These are phyloP conservation scores for Paraphoma sp. DNA, from an alignment of 2,329 filamentous ascomycete species.

Conservation along the genomic window DNA sequence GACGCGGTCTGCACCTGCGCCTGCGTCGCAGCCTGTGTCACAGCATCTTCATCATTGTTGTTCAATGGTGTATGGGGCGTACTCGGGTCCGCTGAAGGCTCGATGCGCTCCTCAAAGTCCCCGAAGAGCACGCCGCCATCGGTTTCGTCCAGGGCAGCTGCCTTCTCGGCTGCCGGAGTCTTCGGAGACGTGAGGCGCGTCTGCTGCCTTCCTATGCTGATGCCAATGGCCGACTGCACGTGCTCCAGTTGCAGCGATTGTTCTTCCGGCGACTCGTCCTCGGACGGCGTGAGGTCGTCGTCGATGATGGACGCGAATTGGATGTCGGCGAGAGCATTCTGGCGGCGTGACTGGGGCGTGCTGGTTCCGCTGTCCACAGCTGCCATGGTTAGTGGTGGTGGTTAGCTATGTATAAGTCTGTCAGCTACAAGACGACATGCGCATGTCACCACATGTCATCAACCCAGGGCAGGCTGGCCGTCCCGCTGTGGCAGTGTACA, in stretches of 20 bases:
- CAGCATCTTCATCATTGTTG: not conserved
- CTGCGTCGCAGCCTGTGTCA: not conserved
- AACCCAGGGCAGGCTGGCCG: conserved; percentile 14
- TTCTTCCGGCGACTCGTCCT: conserved; percentile 48
- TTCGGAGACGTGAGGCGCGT: conserved; percentile 62
- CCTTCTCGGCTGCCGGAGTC: conserved; percentile 66
- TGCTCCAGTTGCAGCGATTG: conserved; percentile 45
- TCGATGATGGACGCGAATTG: conserved; percentile 50
- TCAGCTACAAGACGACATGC: conserved; percentile 11
- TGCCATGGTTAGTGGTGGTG: conserved; percentile 25
- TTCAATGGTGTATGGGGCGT: not conserved
- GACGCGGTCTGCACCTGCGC: conserved; percentile 1
- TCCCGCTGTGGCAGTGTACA: conserved; percentile 36
- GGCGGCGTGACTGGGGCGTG: conserved; percentile 20
- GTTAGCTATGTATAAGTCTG: conserved; percentile 4
- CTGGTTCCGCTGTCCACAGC: conserved; percentile 14
- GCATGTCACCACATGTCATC: conserved; percentile 13
- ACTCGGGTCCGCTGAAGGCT: conserved; percentile 4
- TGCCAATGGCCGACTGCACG: conserved; percentile 58
- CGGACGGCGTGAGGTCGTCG: conserved; percentile 53
- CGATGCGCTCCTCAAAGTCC: conserved; percentile 38
- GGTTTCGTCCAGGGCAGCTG: conserved; percentile 59
- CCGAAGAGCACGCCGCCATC: conserved; percentile 57
- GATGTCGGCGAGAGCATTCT: conserved; percentile 51
- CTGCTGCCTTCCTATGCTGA: conserved; percentile 66